Evolutionary conservation across 495 filamentous ascomycete genomes (phyloP), one percentile per base, ranked within the genome.

Genomic region (Jackrogersella minutella): DNA sequence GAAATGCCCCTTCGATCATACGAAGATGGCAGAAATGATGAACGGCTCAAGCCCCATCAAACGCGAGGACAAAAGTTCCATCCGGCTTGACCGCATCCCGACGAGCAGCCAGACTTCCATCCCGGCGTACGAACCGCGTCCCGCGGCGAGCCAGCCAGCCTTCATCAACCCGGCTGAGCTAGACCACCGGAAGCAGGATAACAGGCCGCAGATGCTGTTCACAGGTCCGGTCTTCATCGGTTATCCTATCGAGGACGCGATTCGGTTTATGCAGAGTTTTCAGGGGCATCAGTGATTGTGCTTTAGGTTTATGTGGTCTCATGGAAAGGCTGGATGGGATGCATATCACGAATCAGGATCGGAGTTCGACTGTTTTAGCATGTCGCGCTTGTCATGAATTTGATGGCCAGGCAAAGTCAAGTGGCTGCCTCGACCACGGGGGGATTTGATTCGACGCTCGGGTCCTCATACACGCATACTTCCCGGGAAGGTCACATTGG

Each of bases 191-290:
- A 76, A 51, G 62, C 51, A 67, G 44, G 72, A 69, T 64, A 73
- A 60, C 13, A 66, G 58, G 8, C 83, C 89, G 0, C 87, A 87
- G 66, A 85, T 96, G 81, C 78, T 91, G 0, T 95, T 96, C 40
- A 93, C 89, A 19, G 93, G 93, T 0, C 92, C 93, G 0, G 91
- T 96, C 1, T 96, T 97, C 69, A 90, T 96, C 64, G 93, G 92
- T 0, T 96, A 95, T 72, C 85, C 90, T 1, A 83, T 92, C 33
- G 91, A 95, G 59, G 88, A 95, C 72, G 87, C 91, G 14, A 85
- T 90, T 16, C 77, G 79, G 17, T 78, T 96, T 31, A 81, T 96
- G 80, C 85, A 88, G 60, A 83, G 88, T 39, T 82, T 76, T 24
- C 79, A 78, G 60, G 59, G 58, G n/a, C 70, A 73, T 30, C 64